Evolutionary conservation across 495 filamentous ascomycete genomes (phyloP).

Genomic region (Cercophora sp.): DNA sequence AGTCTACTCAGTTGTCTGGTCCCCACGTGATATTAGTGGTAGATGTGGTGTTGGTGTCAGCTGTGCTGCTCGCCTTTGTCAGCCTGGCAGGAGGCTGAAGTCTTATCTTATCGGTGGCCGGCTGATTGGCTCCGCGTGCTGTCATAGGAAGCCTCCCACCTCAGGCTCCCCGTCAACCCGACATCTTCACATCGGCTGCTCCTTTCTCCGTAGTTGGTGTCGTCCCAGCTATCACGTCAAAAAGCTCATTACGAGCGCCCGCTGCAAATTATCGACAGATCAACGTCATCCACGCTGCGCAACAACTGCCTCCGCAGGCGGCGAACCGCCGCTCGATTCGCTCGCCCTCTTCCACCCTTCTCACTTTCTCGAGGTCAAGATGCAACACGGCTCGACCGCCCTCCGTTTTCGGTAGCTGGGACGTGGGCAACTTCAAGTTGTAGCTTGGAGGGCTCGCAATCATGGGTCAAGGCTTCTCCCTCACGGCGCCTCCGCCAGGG

Average conservation of each 20-base stretch:
- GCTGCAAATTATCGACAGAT: no score
- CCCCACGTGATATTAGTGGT: no score
- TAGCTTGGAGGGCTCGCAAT: constrained; percentile 18
- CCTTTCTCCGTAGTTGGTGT: background rate
- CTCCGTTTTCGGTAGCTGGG: constrained; percentile 17
- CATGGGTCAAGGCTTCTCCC: constrained; percentile 98
- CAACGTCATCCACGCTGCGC: no score
- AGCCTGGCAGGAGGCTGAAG: no score
- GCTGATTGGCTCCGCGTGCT: constrained; percentile 11
- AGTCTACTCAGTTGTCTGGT: no score
- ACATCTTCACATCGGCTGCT: background rate
- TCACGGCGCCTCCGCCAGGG: constrained; percentile 83
- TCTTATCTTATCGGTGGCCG: constrained; percentile 9
- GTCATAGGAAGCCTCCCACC: background rate
- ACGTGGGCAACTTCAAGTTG: constrained; percentile 6
- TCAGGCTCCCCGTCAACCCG: background rate
- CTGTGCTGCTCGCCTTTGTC: no score
- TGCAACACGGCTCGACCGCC: constrained; percentile 11
- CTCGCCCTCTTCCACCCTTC: no score
- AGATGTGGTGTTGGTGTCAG: no score
- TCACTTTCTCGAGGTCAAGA: no score
- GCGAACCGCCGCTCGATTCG: no score
- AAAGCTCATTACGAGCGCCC: no score
- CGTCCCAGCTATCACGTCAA: background rate
- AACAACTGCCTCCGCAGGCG: no score